Base-by-base conservation (phyloP, 1,284 basidiomycete species). In the Phaffia rhodozyma region DNA sequence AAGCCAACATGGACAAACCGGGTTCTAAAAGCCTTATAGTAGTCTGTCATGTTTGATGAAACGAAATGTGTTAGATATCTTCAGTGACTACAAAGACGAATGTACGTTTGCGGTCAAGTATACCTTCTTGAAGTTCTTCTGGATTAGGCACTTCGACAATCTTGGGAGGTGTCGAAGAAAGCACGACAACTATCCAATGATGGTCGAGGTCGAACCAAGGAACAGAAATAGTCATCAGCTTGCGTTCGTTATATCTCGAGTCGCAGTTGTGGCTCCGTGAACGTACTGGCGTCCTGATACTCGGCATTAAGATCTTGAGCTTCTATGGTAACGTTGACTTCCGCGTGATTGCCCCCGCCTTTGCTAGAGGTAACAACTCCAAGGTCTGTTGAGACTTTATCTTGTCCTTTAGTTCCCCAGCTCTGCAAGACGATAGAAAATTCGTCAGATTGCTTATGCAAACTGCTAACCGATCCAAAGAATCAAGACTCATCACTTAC, bases 351-450 rank as follows among this genome's bases (percentile, higher is more conserved):
- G 57, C 62, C 56, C 0, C 38, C 64, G 21, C 64, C 56, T 34
- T 61, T 66, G 16, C 56, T 61, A 21, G 60, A 61, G 9, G 49
- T 66, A 48, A 66, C 64, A 54, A 66, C 64, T 57, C 64, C 64
- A 49, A 66, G 64, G 51, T 66, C 64, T 48, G 64, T 66, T 16
- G 64, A 55, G 27, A 66, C 64, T 54, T 66, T 66, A 43, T 66
- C 64, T 50, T 66, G 64, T 13, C 64, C 64, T 38, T 66, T 66
- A 6, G 64, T 66, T 47, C 64, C 64, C 64, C 64, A 66, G 50
- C 54, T 38, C 58, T 60, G 47, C 18, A 13, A 34, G 16, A 55
- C 4, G 7, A 32, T 6, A 34, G 21, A 21, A 58, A 16, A 2
- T 11, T 43, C 16, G 38, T 43, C 38, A 43, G 38, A 43, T 43